Percentiles rank a stretch among this genome's conserved stretches.
Evolutionary conservation across 2,329 filamentous ascomycete genomes (phyloP).

Genomic region (Teratosphaeria zuluensis): DNA sequence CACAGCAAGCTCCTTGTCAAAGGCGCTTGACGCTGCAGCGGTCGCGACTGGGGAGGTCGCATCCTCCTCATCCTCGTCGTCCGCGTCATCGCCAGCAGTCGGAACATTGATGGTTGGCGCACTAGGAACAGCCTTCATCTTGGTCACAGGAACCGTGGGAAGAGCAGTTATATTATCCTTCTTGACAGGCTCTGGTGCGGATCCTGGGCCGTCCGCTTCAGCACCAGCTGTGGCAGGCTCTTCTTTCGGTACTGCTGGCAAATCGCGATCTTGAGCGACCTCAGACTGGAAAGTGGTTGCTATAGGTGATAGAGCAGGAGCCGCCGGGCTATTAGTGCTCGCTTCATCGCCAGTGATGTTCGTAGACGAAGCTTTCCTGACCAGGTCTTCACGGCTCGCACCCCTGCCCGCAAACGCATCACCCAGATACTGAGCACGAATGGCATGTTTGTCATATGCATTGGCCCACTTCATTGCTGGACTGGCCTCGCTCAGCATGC

Average conservation of each 20-base stretch:
- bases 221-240: neutral
- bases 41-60: neutral
- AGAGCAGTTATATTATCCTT: constrained; percentile 1
- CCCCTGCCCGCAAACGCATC: constrained; percentile 55
- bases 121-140: neutral
- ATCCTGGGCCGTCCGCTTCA: neutral
- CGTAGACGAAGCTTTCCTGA: constrained; percentile 13
- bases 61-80: constrained; percentile 4
- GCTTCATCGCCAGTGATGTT: constrained; percentile 17
- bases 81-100: constrained; percentile 4
- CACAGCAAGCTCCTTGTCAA: constrained; percentile 15
- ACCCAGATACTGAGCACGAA: constrained; percentile 74
- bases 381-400: constrained; percentile 18
- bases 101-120: constrained; percentile 5
- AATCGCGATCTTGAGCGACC: constrained; percentile 18
- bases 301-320: constrained; percentile 6
- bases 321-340: constrained; percentile 4
- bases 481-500: constrained; percentile 79
- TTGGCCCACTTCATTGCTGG: constrained; percentile 95
- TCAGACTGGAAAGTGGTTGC: constrained; percentile 6
- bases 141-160: neutral
- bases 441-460: constrained; percentile 83
- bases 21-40: constrained; percentile 3
- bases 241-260: constrained; percentile 32
- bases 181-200: neutral